Conservation (phyloP, 345 rosid genomes). For the Lepidium didymum region DNA sequence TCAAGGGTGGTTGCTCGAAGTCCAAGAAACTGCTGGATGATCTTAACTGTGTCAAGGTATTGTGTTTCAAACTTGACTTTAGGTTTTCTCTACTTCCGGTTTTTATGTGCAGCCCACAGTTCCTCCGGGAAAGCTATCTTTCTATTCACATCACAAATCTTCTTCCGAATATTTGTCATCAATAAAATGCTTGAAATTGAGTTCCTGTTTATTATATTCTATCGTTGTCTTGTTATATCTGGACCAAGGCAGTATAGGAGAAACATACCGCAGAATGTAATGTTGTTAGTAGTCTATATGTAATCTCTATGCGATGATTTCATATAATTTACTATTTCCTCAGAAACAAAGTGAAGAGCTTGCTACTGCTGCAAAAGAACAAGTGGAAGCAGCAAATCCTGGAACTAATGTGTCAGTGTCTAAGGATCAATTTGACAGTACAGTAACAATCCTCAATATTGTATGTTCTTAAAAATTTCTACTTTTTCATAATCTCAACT, state of each 20-base stretch:
- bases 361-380: conserved; percentile 61
- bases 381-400: conserved; percentile 42
- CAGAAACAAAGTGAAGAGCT: conserved; percentile 73
- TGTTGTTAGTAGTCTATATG: conserved; percentile 5
- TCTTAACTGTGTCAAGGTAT: conserved; percentile 71
- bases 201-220: not conserved
- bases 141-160: not conserved
- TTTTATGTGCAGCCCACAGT: not conserved
- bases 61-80: not conserved
- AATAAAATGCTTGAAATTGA: not conserved
- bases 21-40: conserved; percentile 65
- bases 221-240: not conserved
- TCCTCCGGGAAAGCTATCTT: not conserved
- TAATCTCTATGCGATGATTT: not conserved
- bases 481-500: not conserved
- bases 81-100: not conserved
- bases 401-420: conserved; percentile 46
- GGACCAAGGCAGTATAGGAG: not conserved
- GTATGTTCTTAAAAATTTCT: conserved; percentile 37
- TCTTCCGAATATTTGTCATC: not conserved
- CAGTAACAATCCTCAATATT: conserved; percentile 69
- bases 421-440: conserved; percentile 73
- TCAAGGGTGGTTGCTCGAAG: conserved; percentile 65
- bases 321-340: not conserved
- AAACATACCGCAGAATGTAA: not conserved